Evolutionary conservation across 345 rosid genomes (phyloP).

Genomic region (Laguncularia racemosa): DNA sequence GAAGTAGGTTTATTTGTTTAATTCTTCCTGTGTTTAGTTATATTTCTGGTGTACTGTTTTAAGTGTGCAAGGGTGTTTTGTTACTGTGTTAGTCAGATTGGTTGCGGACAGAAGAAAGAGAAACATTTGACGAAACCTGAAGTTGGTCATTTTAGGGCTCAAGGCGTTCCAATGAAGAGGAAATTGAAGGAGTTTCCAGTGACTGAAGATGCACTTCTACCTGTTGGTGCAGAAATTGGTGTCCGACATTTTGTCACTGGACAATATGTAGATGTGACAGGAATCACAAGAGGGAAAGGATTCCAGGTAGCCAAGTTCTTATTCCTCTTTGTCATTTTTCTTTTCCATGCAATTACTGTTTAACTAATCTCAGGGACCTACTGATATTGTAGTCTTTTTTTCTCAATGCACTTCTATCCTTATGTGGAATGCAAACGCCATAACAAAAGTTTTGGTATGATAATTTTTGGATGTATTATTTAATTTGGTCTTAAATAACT

Average conservation of each 20-base stretch:
- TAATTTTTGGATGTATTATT: no score
- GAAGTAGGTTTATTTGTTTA: no score
- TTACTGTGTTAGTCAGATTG: slow-evolving; percentile 62
- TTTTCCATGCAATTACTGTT: background rate
- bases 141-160: slow-evolving; percentile 97
- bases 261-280: slow-evolving; percentile 74
- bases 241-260: slow-evolving; percentile 95
- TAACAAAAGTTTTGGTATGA: no score
- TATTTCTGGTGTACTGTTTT: no score
- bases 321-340: background rate
- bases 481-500: no score
- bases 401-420: background rate
- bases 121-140: slow-evolving; percentile 91
- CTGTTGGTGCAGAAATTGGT: slow-evolving; percentile 61
- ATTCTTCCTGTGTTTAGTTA: no score
- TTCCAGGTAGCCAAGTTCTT: slow-evolving; percentile 48
- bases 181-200: slow-evolving; percentile 92
- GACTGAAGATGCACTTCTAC: slow-evolving; percentile 85
- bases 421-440: no score
- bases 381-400: background rate
- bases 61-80: slow-evolving; percentile 3
- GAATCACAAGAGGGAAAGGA: slow-evolving; percentile 92
- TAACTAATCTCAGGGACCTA: background rate
- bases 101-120: slow-evolving; percentile 89
- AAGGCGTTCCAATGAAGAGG: slow-evolving; percentile 87